Percentiles rank a stretch among this genome's conserved stretches.
Evolutionary conservation across 805 yeast species (phyloP).

Genomic region (Osmozyma mogii): DNA sequence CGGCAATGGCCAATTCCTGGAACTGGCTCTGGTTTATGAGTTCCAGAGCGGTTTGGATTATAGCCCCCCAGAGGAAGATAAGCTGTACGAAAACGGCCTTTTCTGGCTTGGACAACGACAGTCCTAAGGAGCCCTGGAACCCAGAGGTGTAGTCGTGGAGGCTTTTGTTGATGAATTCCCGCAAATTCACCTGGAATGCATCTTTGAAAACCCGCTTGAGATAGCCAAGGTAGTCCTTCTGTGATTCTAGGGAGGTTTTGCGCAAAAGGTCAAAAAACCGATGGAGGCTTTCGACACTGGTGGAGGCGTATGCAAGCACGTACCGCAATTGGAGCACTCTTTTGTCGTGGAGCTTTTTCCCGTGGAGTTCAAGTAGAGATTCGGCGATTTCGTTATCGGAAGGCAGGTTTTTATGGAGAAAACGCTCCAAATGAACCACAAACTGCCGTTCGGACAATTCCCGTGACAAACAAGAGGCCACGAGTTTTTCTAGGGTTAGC

Average conservation of each 20-base stretch:
- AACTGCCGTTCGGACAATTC: conserved; percentile 18
- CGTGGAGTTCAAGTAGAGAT: conserved; percentile 16
- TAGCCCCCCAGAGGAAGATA: conserved; percentile 2
- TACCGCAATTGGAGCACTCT: conserved; percentile 9
- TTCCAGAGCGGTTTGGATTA: not conserved
- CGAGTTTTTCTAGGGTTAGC: conserved; percentile 9
- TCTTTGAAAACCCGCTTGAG: conserved; percentile 8
- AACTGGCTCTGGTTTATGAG: conserved; percentile 1
- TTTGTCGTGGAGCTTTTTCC: conserved; percentile 6
- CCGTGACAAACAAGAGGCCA: conserved; percentile 14
- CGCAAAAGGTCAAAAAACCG: conserved; percentile 19
- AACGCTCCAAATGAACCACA: conserved; percentile 19
- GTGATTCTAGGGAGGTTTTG: conserved; percentile 5
- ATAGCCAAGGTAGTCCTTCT: conserved; percentile 9
- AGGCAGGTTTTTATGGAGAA: conserved; percentile 15
- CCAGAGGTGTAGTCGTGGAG: no score
- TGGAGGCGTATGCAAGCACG: conserved; percentile 13
- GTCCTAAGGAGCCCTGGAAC: no score
- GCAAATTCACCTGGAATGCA: conserved; percentile 7
- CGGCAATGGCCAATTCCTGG: conserved; percentile 3
- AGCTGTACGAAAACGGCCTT: conserved; percentile 1
- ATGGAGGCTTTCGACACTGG: conserved; percentile 11
- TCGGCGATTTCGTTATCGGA: conserved; percentile 18
- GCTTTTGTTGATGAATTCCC: no score
- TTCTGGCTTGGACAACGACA: no score